Evolutionary conservation across 441 rosid genomes (phyloP).

Genomic region (Erodium trifolium): DNA sequence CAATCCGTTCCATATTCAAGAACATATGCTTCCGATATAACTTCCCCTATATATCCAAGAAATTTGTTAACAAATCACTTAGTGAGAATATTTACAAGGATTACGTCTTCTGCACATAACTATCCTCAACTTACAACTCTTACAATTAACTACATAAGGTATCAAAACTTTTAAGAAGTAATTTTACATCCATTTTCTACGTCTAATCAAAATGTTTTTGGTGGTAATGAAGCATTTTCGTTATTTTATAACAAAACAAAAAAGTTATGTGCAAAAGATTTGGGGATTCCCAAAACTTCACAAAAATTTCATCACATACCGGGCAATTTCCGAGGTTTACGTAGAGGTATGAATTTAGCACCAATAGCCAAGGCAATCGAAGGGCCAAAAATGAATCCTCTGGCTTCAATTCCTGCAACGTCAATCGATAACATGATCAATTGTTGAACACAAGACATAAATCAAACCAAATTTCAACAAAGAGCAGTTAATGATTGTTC

Average conservation of each 20-base stretch:
- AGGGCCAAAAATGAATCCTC: constrained; percentile 93
- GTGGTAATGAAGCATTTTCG: too few species aligned
- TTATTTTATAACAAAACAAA: too few species aligned
- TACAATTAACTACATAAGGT: too few species aligned
- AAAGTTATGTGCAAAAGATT: too few species aligned
- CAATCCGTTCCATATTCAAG: constrained; percentile 89
- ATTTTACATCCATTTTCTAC: too few species aligned
- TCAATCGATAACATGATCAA: background rate
- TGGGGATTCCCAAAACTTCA: background rate
- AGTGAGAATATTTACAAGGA: too few species aligned
- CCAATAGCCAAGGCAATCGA: constrained; percentile 87
- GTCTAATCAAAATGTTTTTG: too few species aligned
- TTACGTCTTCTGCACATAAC: too few species aligned
- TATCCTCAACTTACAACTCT: too few species aligned
- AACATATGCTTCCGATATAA: constrained; percentile 63
- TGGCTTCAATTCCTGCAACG: constrained; percentile 71
- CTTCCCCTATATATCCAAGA: constrained; percentile 39
- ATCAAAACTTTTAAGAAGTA: too few species aligned
- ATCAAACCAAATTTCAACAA: background rate
- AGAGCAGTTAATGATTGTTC: too few species aligned
- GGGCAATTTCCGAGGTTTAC: constrained; percentile 84
- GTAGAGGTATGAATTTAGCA: constrained; percentile 85
- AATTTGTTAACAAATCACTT: background rate
- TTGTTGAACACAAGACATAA: background rate
- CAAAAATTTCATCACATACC: constrained; percentile 30